phyloP scores from a whole-genome alignment of 805 yeast genomes.

The Wickerhamomyces strasburgensis region DNA sequence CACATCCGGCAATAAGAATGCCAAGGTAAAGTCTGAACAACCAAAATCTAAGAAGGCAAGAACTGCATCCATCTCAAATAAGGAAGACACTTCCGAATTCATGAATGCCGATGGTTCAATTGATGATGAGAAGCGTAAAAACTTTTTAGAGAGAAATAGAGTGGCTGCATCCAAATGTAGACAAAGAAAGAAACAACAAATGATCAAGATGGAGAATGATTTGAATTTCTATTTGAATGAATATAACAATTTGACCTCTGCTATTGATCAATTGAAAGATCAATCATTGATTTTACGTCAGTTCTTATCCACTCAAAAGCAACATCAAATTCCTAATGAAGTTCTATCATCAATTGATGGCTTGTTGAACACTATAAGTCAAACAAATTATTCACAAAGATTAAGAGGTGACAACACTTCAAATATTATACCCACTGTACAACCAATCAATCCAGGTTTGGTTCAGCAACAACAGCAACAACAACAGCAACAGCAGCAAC shows the following conservation, averaged over 20 bases:
- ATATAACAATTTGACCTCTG: constrained; percentile 58
- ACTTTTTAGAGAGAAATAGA: constrained; percentile 82
- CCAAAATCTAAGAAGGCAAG: constrained; percentile 6
- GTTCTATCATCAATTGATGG: constrained; percentile 40
- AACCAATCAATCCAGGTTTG: constrained; percentile 25
- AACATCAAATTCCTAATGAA: constrained; percentile 30
- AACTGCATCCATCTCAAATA: neutral
- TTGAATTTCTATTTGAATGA: constrained; percentile 64
- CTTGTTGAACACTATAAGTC: constrained; percentile 15
- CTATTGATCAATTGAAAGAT: constrained; percentile 53
- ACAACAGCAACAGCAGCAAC: too few relatives aligned
- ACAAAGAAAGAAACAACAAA: constrained; percentile 86
- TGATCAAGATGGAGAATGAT: constrained; percentile 77
- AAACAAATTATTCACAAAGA: constrained; percentile 23
- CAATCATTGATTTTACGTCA: constrained; percentile 48
- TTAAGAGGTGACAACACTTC: constrained; percentile 25
- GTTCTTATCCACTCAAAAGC: constrained; percentile 30
- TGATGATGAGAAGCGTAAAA: constrained; percentile 72
- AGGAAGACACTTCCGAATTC: constrained; percentile 1
- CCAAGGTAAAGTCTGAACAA: constrained; percentile 1
- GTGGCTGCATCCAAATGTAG: constrained; percentile 95
- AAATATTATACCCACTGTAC: constrained; percentile 24
- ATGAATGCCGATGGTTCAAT: constrained; percentile 30
- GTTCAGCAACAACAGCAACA: constrained; percentile 19
- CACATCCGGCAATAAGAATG: constrained; percentile 1